These are phyloP conservation scores for Paracamarosporium sp. DNA, from an alignment of 2,329 filamentous ascomycete genomes.

Conservation along the genomic window DNA sequence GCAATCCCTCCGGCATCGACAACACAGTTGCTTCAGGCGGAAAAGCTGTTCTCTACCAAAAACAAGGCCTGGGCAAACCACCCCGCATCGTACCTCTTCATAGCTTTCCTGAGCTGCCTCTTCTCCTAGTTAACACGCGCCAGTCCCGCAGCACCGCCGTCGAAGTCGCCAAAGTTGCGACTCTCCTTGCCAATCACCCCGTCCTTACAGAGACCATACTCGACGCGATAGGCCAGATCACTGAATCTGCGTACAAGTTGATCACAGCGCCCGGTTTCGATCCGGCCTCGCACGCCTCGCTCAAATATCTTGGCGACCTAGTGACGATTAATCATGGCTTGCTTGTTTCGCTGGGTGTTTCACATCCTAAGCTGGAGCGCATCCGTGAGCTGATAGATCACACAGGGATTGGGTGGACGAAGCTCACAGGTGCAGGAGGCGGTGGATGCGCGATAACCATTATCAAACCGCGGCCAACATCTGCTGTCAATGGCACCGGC, in stretches of 20 bases:
- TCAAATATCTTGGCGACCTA: conserved; percentile 82
- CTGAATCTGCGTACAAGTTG: conserved; percentile 62
- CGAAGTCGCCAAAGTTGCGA: conserved; percentile 86
- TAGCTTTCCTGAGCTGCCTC: conserved; percentile 89
- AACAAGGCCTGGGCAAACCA: conserved; percentile 77
- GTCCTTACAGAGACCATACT: conserved; percentile 81
- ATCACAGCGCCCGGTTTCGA: conserved; percentile 71
- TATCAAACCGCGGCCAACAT: conserved; percentile 67
- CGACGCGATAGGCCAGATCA: conserved; percentile 81
- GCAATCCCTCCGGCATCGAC: conserved; percentile 94
- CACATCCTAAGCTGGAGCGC: conserved; percentile 89
- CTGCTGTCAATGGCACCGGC: conserved; percentile 54
- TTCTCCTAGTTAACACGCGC: conserved; percentile 88
- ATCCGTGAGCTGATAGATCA: conserved; percentile 86
- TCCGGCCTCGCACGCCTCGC: conserved; percentile 64
- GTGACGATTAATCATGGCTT: conserved; percentile 95
- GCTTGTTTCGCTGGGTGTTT: conserved; percentile 89
- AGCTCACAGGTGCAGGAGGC: conserved; percentile 93
- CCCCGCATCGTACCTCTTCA: conserved; percentile 78
- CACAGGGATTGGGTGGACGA: conserved; percentile 92
- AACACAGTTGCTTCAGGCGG: conserved; percentile 95
- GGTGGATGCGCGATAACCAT: conserved; percentile 96
- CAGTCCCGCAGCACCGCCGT: conserved; percentile 83
- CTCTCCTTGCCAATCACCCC: conserved; percentile 74
- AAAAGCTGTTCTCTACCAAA: conserved; percentile 90